Conservation (phyloP, 2,329 filamentous ascomycete species). For the Fusarium sp. region DNA sequence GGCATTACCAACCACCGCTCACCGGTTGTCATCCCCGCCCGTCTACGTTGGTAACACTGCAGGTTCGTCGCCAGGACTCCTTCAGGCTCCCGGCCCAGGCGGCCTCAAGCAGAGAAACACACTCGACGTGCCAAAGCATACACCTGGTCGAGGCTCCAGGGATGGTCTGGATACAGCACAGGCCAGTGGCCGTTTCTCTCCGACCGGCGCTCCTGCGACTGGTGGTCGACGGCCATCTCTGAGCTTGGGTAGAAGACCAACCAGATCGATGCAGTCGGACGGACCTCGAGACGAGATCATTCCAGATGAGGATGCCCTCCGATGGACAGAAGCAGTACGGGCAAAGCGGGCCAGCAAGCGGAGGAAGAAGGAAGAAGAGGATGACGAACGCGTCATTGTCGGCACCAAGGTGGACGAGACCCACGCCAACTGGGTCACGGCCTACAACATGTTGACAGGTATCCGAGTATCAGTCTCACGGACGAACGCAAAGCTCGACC, state of each 20-base stretch:
- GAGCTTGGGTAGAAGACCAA: constrained; percentile 82
- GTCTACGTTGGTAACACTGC: constrained; percentile 59
- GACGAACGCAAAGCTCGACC: constrained; percentile 96
- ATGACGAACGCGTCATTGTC: constrained; percentile 94
- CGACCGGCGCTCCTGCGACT: constrained; percentile 61
- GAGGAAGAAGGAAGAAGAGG: constrained; percentile 84
- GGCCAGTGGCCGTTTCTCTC: constrained; percentile 86
- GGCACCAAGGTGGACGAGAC: constrained; percentile 98
- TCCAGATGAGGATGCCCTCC: constrained; percentile 88
- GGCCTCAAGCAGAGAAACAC: constrained; percentile 85
- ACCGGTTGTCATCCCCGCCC: constrained; percentile 75
- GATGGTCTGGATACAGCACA: constrained; percentile 76
- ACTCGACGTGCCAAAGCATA: constrained; percentile 82
- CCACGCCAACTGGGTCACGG: constrained; percentile 96
- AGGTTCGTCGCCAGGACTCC: constrained; percentile 61
- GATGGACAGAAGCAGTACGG: constrained; percentile 93
- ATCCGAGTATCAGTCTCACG: constrained; percentile 97
- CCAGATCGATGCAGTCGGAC: constrained; percentile 88
- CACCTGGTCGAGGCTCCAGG: constrained; percentile 75
- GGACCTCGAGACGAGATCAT: constrained; percentile 83
- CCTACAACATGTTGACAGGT: constrained; percentile 99
- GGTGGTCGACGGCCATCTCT: constrained; percentile 82
- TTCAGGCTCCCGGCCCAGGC: constrained; percentile 61
- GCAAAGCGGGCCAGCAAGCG: constrained; percentile 92
- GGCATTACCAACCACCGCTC: constrained; percentile 50